Conservation (phyloP, 2,329 filamentous ascomycete genomes). For the Colletotrichum incanum region DNA sequence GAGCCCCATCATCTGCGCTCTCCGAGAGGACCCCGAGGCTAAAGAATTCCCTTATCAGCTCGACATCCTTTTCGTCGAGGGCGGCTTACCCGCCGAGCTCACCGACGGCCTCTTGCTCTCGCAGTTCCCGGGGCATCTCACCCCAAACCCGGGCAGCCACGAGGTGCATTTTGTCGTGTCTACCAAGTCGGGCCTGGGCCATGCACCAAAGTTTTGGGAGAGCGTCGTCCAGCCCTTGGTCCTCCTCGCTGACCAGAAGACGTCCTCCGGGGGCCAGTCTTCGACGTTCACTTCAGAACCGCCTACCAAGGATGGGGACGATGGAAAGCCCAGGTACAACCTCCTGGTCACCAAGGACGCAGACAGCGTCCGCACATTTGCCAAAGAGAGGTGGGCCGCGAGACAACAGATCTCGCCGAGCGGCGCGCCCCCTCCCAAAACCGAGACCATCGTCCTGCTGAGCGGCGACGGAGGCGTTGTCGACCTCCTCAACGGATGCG, state of each 20-base stretch:
- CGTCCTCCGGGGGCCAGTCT: constrained; percentile 24
- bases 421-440: constrained; percentile 27
- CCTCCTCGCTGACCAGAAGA: constrained; percentile 52
- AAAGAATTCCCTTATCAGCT: constrained; percentile 49
- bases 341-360: constrained; percentile 76
- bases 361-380: constrained; percentile 76
- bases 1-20: constrained; percentile 53
- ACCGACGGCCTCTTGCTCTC: constrained; percentile 55
- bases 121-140: constrained; percentile 57
- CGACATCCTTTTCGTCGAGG: constrained; percentile 48
- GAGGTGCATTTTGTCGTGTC: constrained; percentile 78
- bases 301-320: constrained; percentile 19
- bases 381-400: constrained; percentile 57
- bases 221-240: constrained; percentile 71
- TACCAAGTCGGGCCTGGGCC: constrained; percentile 74
- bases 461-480: constrained; percentile 91
- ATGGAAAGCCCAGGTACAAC: constrained; percentile 56
- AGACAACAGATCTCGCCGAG: constrained; percentile 46
- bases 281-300: background rate
- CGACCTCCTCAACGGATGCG: constrained; percentile 81
- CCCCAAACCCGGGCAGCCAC: constrained; percentile 12
- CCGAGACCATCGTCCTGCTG: constrained; percentile 79
- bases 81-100: constrained; percentile 55
- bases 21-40: constrained; percentile 54
- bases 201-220: constrained; percentile 70